Evolutionary conservation across 192 early-diverging fungal species (phyloP).

Genomic region (Coemansia sp.): DNA sequence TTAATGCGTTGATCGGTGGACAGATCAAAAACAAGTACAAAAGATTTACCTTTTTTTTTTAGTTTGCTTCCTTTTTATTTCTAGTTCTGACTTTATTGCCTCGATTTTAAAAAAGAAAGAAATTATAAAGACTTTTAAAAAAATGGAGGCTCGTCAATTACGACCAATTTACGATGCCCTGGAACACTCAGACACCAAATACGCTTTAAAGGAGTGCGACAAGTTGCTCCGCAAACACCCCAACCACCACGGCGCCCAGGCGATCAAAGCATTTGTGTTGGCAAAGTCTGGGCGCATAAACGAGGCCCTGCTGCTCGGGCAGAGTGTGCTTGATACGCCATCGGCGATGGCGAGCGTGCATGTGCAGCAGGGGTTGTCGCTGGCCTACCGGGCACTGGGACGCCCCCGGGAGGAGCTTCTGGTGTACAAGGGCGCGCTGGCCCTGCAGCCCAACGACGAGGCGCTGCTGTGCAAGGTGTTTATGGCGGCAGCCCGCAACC

Average conservation of each 20-base stretch:
- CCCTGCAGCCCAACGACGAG: constrained; percentile 62
- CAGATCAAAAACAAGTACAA: too few species aligned
- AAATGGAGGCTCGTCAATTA: constrained; percentile 19
- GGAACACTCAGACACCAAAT: constrained; percentile 13
- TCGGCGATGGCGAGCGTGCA: constrained; percentile 20
- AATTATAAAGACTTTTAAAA: too few species aligned
- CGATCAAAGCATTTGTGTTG: constrained; percentile 76
- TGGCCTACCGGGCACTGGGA: too few species aligned
- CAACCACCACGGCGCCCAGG: constrained; percentile 59
- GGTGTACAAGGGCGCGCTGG: constrained; percentile 74
- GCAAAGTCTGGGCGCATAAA: too few species aligned
- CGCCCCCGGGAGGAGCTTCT: too few species aligned
- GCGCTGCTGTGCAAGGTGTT: constrained; percentile 74
- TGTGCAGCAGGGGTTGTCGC: too few species aligned
- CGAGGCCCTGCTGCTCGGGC: too few species aligned
- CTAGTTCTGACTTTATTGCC: too few species aligned
- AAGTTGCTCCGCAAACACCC: constrained; percentile 32
- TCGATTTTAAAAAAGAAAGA: too few species aligned
- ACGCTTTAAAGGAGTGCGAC: constrained; percentile 24
- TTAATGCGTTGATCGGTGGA: too few species aligned
- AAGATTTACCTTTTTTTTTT: too few species aligned
- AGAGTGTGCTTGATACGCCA: constrained; percentile 49
- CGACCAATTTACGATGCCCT: constrained; percentile 40
- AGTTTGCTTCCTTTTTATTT: too few species aligned
- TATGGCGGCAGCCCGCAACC: constrained; percentile 73